Base-by-base conservation (phyloP, 2,329 filamentous ascomycete genomes). In the Pestalotiopsis sp. region DNA sequence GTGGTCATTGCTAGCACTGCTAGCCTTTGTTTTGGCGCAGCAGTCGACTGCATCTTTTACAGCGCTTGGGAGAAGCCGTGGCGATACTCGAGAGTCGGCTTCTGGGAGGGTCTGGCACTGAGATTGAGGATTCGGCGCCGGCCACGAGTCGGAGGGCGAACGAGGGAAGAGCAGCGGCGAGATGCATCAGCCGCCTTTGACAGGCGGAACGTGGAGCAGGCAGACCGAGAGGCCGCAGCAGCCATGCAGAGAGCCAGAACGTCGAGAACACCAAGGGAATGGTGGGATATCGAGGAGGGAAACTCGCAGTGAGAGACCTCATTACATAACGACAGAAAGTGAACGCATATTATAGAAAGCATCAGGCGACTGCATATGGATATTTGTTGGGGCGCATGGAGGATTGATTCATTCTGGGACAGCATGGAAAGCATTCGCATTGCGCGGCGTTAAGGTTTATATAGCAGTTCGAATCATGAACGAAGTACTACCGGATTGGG, bases 31-130 rank as follows among this genome's bases (percentile, higher is more conserved):
- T 82, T 88, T 45, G 91, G 94, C 78, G 92, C 92, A 2, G 84
- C 88, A 1, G 88, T 90, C 1, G 91, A 95, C 75, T 89, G 90
- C 70, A 78, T 86, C 67, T 85, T 95, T 25, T 95, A 95, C 78
- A 87, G 85, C 38, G 81, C 87, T 38, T 86, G 91, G 59, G 93
- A 95, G 77, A 89, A 88, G 76, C 92, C 92, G 0, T 95, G 92
- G 92, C 81, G 82, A 59, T 84, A 90, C 68, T 85, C 88, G 63
- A 75, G 71, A 13, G 77, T 74, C 67, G 75, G 76, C 2, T 79
- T 81, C 68, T 79, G 78, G 76, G 74, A 72, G 41, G 67, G 71
- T 7, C 67, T 81, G 58, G 73, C 68, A 27, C 66, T 72, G 66
- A 67, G 73, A 64, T 60, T 80, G 59, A 69, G 72, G 0, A 61